phyloP scores from a whole-genome alignment of 129 eudicot genomes.

The Smallanthus sonchifolius region DNA sequence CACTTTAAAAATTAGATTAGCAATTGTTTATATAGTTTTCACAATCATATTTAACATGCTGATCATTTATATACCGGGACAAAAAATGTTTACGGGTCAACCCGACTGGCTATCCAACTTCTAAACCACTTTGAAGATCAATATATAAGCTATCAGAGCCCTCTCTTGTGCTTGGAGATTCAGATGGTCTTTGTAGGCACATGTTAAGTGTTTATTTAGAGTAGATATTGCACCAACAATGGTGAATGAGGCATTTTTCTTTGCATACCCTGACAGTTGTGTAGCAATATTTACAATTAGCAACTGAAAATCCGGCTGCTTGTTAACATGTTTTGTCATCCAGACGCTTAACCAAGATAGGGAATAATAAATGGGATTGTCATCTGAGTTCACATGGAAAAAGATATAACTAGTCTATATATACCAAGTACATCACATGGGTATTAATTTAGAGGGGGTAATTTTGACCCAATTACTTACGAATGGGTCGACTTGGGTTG shows the following conservation, averaged over 20 bases:
- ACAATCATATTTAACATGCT: not conserved
- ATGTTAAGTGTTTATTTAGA: conserved; percentile 58
- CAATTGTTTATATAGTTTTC: not conserved
- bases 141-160: conserved; percentile 40
- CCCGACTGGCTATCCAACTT: conserved; percentile 48
- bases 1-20: not conserved
- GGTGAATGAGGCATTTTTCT: conserved; percentile 51
- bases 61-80: not conserved
- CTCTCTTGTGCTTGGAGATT: conserved; percentile 49
- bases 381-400: conserved; percentile 34
- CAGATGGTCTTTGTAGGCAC: conserved; percentile 55
- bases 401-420: not conserved
- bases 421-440: not conserved
- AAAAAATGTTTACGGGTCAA: not conserved
- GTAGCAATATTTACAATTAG: conserved; percentile 48
- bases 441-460: not conserved
- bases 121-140: conserved; percentile 63
- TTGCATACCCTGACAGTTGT: conserved; percentile 48
- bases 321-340: conserved; percentile 65
- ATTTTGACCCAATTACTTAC: not conserved
- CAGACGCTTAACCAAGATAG: conserved; percentile 68
- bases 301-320: conserved; percentile 55
- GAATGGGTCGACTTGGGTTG: not conserved
- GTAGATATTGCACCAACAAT: conserved; percentile 68
- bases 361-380: conserved; percentile 58